Base-by-base conservation (phyloP, 139 green algal species). In the Micractinium conductrix region DNA sequence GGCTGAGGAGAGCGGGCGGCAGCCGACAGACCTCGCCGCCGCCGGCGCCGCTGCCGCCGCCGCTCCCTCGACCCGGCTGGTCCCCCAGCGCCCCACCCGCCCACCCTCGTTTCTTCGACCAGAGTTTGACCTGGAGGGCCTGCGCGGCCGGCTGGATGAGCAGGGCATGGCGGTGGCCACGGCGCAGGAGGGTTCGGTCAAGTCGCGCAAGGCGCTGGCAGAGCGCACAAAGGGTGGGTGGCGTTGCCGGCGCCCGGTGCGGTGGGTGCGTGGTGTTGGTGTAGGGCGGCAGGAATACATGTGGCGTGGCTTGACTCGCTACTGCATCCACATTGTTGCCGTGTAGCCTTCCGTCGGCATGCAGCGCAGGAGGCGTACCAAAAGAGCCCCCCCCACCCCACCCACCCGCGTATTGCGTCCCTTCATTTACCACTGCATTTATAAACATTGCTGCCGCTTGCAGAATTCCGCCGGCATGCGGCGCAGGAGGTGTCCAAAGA, bases 81-180 rank as follows among this genome's bases (percentile, higher is more conserved):
- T 38, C 2, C 19, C 53, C 53, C 53, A 62, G 33, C 33, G 10
- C 65, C 35, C 21, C 33, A 4, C 65, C 17, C 26, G 26, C 60
- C 26, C 60, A 68, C 60, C 2, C 26, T 68, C 60, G n/a, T n/a
- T n/a, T n/a, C n/a, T n/a, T 72, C 33, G 5, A 38, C 69, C 87
- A 93, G 95, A 97, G 21, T 95, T 98, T 71, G 94, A 98, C 63
- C 85, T 98, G 72, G 96, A 98, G 74, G 81, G 44, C 26, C 88
- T 93, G 69, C 87, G 96, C 0, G 45, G 74, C 8, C 90, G 93
- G 65, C 88, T 98, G 38, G 96, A 98, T 68, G 94, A 98, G 70
- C 84, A 95, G 65, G 93, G 96, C 4, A 24, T 98, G 7, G 90
- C 91, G 30, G 93, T 98, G 37, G 94, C 95, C 5, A 94, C 96